Base-by-base conservation (phyloP, 805 yeast species). In the Citeromyces nyonsensis region DNA sequence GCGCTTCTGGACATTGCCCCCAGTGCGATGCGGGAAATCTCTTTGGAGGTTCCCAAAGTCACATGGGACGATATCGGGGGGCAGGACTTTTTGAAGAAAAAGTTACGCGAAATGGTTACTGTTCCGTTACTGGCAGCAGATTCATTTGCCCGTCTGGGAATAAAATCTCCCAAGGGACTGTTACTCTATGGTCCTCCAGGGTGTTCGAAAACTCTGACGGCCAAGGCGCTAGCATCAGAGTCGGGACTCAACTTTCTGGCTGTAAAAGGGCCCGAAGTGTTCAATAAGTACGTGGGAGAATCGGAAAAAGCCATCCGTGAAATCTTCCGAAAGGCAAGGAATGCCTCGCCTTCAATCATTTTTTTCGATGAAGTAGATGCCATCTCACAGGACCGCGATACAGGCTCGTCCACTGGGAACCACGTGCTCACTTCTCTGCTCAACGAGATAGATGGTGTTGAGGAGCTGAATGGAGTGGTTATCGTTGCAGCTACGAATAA, bases 291-390 rank as follows among this genome's bases (percentile, higher is more conserved):
- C 46, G 97, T 88, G 29, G 98, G 98, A 47, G 98, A 88, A 48
- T 78, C 93, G 2, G 97, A 91, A 49, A 68, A 86, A 35, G 94
- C 95, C 1, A 85, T 88, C 10, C 64, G 98, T 37, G 96, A 86
- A 49, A 94, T 88, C 1, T 88, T 88, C 51, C 72, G 77, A 28
- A 72, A 95, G 41, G 97, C 97, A 0, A 66, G 96, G 32, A 86
- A 94, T 0, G 80, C 94, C 6, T 74, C 80, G 1, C 98, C 98
- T 0, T 86, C 96, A 48, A 84, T 88, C 25, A 82, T 88, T 3
- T 88, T 88, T 49, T 88, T 88, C 48, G 98, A 88, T 60, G 99
- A 91, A 53, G 85, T 91, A 32, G 99, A 91, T 56, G 97, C 98
- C 0, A 57, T 91, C 26, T 75, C 94, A 4, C 71, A 81, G 0